Conservation (phyloP, 2,329 filamentous ascomycete species). For the Sordariomycetes sp. region DNA sequence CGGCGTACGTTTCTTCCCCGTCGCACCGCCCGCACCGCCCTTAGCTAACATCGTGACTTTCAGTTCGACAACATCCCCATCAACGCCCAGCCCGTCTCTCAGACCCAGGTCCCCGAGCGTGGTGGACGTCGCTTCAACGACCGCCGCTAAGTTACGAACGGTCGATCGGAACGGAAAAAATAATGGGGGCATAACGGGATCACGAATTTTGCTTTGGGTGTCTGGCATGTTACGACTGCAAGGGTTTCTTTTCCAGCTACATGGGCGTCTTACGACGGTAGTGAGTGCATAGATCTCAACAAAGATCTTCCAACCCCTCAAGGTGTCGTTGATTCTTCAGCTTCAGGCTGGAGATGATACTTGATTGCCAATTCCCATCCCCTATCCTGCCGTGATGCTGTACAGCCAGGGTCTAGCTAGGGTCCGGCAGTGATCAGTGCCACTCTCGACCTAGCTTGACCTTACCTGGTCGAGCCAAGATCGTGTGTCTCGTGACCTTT, state of each 20-base stretch:
- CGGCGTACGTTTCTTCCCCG: conserved; percentile 65
- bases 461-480: no score
- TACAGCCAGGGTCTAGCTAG: neutral
- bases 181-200: conserved; percentile 16
- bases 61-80: conserved; percentile 97
- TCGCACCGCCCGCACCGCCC: neutral
- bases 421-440: neutral
- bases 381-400: conserved; percentile 3
- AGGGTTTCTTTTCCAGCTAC: conserved; percentile 23
- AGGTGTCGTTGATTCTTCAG: conserved; percentile 86
- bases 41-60: neutral
- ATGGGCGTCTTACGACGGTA: conserved; percentile 50
- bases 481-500: no score
- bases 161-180: conserved; percentile 8
- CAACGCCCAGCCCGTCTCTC: conserved; percentile 85
- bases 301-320: conserved; percentile 49
- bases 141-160: conserved; percentile 32
- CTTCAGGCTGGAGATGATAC: conserved; percentile 57
- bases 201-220: conserved; percentile 18
- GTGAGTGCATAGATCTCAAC: conserved; percentile 51
- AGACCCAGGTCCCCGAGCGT: conserved; percentile 80
- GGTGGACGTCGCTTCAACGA: conserved; percentile 66
- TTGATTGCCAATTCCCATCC: conserved; percentile 71
- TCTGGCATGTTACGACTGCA: conserved; percentile 30
- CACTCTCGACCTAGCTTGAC: no score